Conservation (phyloP, 306 rosid species). For the Quercus engelmannii region DNA sequence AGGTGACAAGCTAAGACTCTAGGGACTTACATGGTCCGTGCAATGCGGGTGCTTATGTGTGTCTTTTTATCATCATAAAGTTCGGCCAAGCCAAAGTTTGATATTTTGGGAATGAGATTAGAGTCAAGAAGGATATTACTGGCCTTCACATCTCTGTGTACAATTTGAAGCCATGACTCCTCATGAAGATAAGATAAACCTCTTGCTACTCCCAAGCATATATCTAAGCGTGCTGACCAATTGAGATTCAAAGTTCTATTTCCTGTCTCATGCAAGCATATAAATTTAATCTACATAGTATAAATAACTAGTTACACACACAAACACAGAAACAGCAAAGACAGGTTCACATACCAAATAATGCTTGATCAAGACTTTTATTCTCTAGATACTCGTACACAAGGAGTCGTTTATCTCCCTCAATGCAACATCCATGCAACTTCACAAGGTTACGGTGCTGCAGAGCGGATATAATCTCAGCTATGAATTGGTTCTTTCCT, state of each 20-base stretch:
- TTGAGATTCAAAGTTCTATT: no score
- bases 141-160: no score
- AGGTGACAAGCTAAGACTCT: background rate
- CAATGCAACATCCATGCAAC: conserved; percentile 71
- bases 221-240: no score
- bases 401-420: conserved; percentile 66
- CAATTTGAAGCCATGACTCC: no score
- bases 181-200: no score
- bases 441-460: conserved; percentile 83
- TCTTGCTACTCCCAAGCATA: no score
- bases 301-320: background rate
- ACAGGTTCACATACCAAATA: conserved; percentile 55
- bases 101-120: no score
- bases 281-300: no score
- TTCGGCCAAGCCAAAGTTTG: conserved; percentile 78
- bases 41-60: conserved; percentile 77
- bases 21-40: conserved; percentile 69
- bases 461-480: conserved; percentile 83
- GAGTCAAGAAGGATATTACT: no score
- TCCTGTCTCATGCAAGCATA: background rate
- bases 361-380: conserved; percentile 82
- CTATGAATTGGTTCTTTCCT: conserved; percentile 74
- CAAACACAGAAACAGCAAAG: background rate
- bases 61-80: conserved; percentile 79
- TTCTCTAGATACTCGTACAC: conserved; percentile 81